phyloP scores from a whole-genome alignment of 148 eudicot species.

The Bassia scoparia region DNA sequence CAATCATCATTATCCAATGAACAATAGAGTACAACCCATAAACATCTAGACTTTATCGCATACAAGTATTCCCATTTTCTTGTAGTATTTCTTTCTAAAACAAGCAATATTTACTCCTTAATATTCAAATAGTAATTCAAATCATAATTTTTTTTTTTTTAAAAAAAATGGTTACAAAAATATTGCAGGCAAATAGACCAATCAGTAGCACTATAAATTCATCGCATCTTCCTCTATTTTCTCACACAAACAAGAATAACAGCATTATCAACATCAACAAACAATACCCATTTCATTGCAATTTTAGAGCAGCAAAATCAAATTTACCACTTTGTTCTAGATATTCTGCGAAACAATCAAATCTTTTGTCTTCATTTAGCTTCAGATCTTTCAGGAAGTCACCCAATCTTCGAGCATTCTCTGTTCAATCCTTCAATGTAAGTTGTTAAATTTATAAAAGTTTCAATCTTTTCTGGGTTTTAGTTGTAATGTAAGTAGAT shows the following conservation, averaged over 20 bases:
- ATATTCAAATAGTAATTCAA: background rate
- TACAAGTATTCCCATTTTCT: background rate
- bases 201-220: conserved; percentile 28
- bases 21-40: background rate
- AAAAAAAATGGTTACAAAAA: conserved; percentile 23
- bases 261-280: background rate
- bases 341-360: background rate
- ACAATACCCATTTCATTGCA: background rate
- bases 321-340: conserved; percentile 7
- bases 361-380: background rate
- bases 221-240: conserved; percentile 5
- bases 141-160: too few relatives aligned
- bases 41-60: background rate
- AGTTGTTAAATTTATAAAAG: background rate
- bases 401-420: conserved; percentile 2
- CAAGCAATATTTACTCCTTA: background rate
- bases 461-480: conserved; percentile 9
- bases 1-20: background rate
- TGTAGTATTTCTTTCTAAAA: background rate
- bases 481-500: conserved; percentile 9
- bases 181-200: conserved; percentile 22
- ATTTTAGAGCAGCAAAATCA: background rate
- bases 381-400: conserved; percentile 8
- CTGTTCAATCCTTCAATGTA: conserved; percentile 34
- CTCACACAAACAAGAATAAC: conserved; percentile 2